Evolutionary conservation across 225 moss, liverwort and hornwort genomes (phyloP).

Genomic region (Marchantia polymorpha): DNA sequence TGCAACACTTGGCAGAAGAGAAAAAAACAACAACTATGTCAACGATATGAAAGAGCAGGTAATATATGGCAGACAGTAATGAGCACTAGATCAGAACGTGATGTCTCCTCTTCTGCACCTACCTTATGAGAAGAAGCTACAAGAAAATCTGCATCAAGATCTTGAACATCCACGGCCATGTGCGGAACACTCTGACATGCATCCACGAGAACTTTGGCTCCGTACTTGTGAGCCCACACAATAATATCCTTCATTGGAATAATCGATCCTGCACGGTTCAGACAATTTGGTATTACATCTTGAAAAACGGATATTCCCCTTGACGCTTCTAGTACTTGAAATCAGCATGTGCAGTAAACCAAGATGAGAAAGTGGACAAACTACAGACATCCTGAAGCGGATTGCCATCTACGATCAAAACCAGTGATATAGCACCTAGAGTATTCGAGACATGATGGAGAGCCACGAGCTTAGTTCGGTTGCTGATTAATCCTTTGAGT

Average conservation of each 20-base stretch:
- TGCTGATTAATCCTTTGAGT: slow-evolving; percentile 52
- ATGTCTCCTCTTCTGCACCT: background rate
- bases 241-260: slow-evolving; percentile 74
- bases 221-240: slow-evolving; percentile 68
- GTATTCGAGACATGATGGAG: slow-evolving; percentile 68
- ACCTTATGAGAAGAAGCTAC: slow-evolving; percentile 96
- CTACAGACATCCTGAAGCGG: background rate
- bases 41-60: too few relatives aligned
- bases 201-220: slow-evolving; percentile 79
- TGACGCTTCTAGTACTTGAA: background rate
- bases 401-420: background rate
- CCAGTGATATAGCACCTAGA: slow-evolving; percentile 45
- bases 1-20: too few relatives aligned
- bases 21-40: too few relatives aligned
- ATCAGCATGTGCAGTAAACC: background rate
- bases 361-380: background rate
- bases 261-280: slow-evolving; percentile 52
- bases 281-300: background rate
- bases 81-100: background rate
- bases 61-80: background rate
- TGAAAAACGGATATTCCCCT: background rate
- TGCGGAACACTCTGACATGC: slow-evolving; percentile 94
- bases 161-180: slow-evolving; percentile 84
- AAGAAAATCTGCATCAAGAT: slow-evolving; percentile 72
- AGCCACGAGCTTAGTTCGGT: slow-evolving; percentile 74